Conservation (phyloP, 441 rosid genomes). For the Corymbia calophylla region DNA sequence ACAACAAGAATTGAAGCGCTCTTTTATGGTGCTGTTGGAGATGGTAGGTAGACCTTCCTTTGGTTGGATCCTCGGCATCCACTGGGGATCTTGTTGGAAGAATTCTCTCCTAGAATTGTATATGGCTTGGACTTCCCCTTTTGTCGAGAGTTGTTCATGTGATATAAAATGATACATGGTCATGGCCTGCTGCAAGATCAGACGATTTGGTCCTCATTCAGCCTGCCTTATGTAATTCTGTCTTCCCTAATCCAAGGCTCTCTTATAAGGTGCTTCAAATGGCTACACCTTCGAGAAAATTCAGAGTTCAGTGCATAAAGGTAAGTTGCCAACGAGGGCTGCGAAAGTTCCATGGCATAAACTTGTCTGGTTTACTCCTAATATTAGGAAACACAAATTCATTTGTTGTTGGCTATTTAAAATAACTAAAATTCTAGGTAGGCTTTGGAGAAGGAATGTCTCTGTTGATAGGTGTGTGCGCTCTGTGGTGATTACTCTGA, state of each 20-base stretch:
- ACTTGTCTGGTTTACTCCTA: background rate
- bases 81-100: background rate
- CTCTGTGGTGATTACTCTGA: background rate
- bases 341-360: background rate
- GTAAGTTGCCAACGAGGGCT: background rate
- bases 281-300: background rate
- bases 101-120: background rate
- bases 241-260: background rate
- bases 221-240: background rate
- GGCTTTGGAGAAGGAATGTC: background rate
- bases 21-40: background rate
- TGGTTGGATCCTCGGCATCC: background rate
- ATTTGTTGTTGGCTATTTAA: background rate
- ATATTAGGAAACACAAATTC: background rate
- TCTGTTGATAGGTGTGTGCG: background rate
- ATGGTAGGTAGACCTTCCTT: background rate
- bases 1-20: background rate
- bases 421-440: background rate
- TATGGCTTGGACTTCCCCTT: background rate
- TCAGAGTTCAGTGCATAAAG: background rate
- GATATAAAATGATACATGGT: background rate
- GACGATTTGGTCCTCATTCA: background rate
- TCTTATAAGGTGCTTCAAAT: background rate
- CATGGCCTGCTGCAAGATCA: background rate
- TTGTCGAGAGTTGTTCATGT: background rate